Evolutionary conservation across 2,329 filamentous ascomycete genomes (phyloP).

Genomic region (Lecanicillium sp.): DNA sequence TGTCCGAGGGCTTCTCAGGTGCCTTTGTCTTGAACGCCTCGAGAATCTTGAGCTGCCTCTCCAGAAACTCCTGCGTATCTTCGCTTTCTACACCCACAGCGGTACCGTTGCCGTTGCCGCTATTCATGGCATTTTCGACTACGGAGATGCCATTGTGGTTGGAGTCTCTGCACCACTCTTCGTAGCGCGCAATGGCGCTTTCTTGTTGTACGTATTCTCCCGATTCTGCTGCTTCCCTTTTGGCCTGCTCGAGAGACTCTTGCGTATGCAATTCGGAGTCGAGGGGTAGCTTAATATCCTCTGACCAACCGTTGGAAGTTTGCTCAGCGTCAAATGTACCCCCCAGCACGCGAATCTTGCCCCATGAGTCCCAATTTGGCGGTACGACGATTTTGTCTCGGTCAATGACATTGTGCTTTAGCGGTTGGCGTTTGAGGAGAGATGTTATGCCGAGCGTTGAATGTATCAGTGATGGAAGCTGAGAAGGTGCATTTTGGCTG

Average conservation of each 20-base stretch:
- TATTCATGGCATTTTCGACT: conserved; percentile 30
- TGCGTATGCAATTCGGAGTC: conserved; percentile 16
- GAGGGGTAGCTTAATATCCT: conserved; percentile 60
- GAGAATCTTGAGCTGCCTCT: conserved; percentile 64
- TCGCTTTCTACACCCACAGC: conserved; percentile 30
- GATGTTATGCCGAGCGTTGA: conserved; percentile 82
- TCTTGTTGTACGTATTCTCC: conserved; percentile 16
- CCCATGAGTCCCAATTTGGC: conserved; percentile 97
- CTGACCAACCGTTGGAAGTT: conserved; percentile 75
- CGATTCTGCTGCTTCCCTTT: conserved; percentile 13
- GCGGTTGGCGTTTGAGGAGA: conserved; percentile 64
- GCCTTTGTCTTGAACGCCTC: conserved; percentile 54
- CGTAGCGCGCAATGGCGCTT: conserved; percentile 64
- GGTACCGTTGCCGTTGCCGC: conserved; percentile 23
- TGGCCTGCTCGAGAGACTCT: conserved; percentile 15
- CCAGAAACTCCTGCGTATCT: conserved; percentile 71
- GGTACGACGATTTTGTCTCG: conserved; percentile 91
- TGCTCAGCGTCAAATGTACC: conserved; percentile 90
- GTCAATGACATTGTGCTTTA: conserved; percentile 88
- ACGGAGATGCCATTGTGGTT: conserved; percentile 47
- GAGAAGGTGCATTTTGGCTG: conserved; percentile 65
- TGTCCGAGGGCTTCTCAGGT: conserved; percentile 33
- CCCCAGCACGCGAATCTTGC: conserved; percentile 85
- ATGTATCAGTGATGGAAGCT: conserved; percentile 72
- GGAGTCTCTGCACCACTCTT: conserved; percentile 70